These are phyloP conservation scores for Penicillium brasilianum DNA, from an alignment of 2,329 filamentous ascomycete species.

Conservation along the genomic window DNA sequence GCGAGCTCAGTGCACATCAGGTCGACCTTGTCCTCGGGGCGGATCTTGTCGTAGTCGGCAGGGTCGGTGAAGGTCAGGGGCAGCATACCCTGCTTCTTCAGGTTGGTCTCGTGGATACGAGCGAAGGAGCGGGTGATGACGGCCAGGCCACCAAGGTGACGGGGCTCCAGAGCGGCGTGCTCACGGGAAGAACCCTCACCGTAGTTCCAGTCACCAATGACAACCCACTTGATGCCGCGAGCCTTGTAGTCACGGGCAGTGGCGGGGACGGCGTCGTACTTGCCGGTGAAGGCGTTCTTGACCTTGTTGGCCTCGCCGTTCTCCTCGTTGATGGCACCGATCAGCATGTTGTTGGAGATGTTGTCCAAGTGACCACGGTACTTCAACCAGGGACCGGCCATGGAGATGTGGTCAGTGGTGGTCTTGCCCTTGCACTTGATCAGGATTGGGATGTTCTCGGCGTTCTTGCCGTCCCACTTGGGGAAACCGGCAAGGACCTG, in stretches of 20 bases:
- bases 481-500: slow-evolving; percentile 87
- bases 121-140: slow-evolving; percentile 96
- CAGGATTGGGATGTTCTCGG: slow-evolving; percentile 79
- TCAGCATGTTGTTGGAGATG: slow-evolving; percentile 96
- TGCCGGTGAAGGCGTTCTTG: slow-evolving; percentile 83
- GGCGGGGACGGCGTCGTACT: slow-evolving; percentile 86
- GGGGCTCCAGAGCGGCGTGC: slow-evolving; percentile 96
- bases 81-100: slow-evolving; percentile 99
- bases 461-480: slow-evolving; percentile 92
- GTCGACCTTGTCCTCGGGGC: slow-evolving; percentile 89
- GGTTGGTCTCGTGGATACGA: slow-evolving; percentile 99
- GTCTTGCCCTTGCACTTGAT: slow-evolving; percentile 98
- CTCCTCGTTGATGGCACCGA: slow-evolving; percentile 92
- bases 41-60: slow-evolving; percentile 97
- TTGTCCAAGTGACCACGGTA: slow-evolving; percentile 99
- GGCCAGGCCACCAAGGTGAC: slow-evolving; percentile 93
- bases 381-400: slow-evolving; percentile 95
- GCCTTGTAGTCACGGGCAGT: slow-evolving; percentile 98
- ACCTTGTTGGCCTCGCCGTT: slow-evolving; percentile 98
- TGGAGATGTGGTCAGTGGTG: slow-evolving; percentile 95
- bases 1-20: slow-evolving; percentile 85
- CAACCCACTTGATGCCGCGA: slow-evolving; percentile 95
- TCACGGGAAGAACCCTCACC: slow-evolving; percentile 97
- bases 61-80: slow-evolving; percentile 93
- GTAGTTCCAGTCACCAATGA: slow-evolving; percentile 99